phyloP scores from a whole-genome alignment of 148 eudicot genomes.

The Agrostemma githago region DNA sequence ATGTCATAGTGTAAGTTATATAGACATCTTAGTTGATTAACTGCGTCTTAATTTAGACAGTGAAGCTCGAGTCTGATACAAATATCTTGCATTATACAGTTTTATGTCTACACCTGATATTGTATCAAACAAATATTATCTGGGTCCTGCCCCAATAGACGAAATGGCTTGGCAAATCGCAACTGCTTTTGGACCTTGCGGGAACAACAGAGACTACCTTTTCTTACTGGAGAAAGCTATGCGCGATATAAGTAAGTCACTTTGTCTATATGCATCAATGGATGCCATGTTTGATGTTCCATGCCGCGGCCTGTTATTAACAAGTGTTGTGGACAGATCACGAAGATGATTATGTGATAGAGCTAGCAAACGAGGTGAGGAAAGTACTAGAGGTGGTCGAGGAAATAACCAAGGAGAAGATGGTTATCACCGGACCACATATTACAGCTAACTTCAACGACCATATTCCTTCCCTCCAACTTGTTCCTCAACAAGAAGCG shows the following conservation, averaged over 20 bases:
- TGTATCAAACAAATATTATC: slow-evolving; percentile 72
- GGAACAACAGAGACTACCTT: slow-evolving; percentile 83
- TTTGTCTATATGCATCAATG: too few relatives aligned
- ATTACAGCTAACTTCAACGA: slow-evolving; percentile 34
- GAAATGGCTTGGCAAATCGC: slow-evolving; percentile 98
- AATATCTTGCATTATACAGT: slow-evolving; percentile 34
- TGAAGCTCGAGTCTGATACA: not conserved
- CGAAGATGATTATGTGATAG: slow-evolving; percentile 76
- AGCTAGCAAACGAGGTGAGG: slow-evolving; percentile 87
- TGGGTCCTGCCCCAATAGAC: slow-evolving; percentile 89
- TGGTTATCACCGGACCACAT: slow-evolving; percentile 30
- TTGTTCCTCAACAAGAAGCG: slow-evolving; percentile 49
- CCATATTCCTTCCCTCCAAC: slow-evolving; percentile 45
- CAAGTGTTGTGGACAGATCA: slow-evolving; percentile 48
- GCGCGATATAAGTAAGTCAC: slow-evolving; percentile 58
- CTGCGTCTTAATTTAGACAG: not conserved
- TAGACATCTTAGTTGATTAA: not conserved
- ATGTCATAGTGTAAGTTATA: slow-evolving; percentile 67
- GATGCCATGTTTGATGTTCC: not conserved
- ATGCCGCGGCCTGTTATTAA: not conserved
- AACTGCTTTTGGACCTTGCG: slow-evolving; percentile 89
- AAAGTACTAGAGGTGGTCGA: slow-evolving; percentile 46
- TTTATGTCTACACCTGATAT: slow-evolving; percentile 90
- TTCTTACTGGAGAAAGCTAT: slow-evolving; percentile 87
- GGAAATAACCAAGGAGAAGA: slow-evolving; percentile 35